Evolutionary conservation across 208 protist genomes (phyloP), one percentile per base, ranked within the genome.

Genomic region (Acanthamoeba lenticulata): DNA sequence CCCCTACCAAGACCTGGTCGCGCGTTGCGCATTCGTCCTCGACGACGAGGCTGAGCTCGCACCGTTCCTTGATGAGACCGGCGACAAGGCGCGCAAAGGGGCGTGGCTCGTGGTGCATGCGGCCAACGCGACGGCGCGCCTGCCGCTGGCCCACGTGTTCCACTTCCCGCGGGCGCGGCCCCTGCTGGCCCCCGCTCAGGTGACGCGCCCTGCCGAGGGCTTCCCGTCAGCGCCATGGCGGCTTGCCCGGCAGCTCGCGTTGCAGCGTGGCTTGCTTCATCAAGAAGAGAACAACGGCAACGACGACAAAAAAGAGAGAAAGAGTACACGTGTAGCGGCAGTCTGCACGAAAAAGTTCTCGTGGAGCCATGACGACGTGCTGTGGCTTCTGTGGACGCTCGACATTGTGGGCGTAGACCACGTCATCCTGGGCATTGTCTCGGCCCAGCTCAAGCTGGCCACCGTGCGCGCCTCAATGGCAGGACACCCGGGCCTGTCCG

Each of bases 321-420:
- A 21, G 15, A 60, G 21, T 11, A 11, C 19, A 15, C 65, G 65
- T 2, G 65, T 74, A 5, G 65, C 65, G 34, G 65, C 65, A 60
- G 21, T 21, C 3, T 32, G 15, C 19, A 38, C 45, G 36, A 55
- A 49, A 40, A 55, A 29, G 24, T 86, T 29, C 77, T 60, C 44
- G 44, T 86, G 77, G 77, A 86, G 5, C 44, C 5, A 17, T 9
- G 77, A 86, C 45, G 36, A 49, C 44, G 77, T 55, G 77, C 36
- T 86, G 40, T 86, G 77, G 77, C 45, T 86, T 11, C 77, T 86
- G 77, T 86, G 77, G 77, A 86, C 27, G 77, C 45, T 86, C 44
- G 77, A 86, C 44, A 24, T 86, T 21, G 45, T 86, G 7, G 77
- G 77, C 19, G 77, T 86, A 9, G 77, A 86, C 21, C 77, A 57